Base-by-base conservation (phyloP, 1,284 basidiomycete species). In the Tilletia caries region DNA sequence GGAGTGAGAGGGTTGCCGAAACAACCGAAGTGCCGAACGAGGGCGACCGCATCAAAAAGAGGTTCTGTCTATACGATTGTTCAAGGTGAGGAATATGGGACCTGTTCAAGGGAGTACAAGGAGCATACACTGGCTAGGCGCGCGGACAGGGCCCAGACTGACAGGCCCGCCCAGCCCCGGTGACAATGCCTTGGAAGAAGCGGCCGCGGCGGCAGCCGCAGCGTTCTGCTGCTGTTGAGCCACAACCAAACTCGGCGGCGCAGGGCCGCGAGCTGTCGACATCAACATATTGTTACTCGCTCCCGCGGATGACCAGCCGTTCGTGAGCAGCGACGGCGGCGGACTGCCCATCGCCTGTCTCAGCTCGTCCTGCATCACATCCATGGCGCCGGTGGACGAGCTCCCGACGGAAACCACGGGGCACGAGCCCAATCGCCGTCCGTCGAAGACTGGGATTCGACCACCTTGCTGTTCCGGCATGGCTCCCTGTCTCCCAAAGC, bases 321-420 rank as follows among this genome's bases (percentile, higher is more conserved):
- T 41, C 37, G 37, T 15, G 15, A 41, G 37, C 37, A 41, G 2
- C 37, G 37, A 41, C 32, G 32, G 58, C 18, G 58, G 58, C 29
- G 58, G 58, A 4, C 58, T 62, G 29, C 32, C n/a, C 58, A 62
- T 62, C 32, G 58, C 58, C 29, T 32, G 29, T 23, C 58, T 12
- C 58, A 62, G 32, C 58, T 62, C 58, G 3, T 62, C 58, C 29
- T 62, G 58, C 27, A 62, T 33, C 29, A 62, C 32, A 12, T 29
- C 58, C 6, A 29, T 29, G 29, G 58, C 32, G 13, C 58, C 33
- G 4, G 32, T 23, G 6, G 32, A 13, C 58, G 58, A 62, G 33
- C 58, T 34, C 15, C 32, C 33, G 6, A 34, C 32, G 32, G 27
- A 20, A 23, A 62, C 34, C 1, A 37, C 13, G 6, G 58, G 32